A percentile compares a stretch with the other conserved stretches of the same genome.
Evolutionary conservation across 192 early-diverging fungal genomes (phyloP).

Genomic region (Coemansia reversa): DNA sequence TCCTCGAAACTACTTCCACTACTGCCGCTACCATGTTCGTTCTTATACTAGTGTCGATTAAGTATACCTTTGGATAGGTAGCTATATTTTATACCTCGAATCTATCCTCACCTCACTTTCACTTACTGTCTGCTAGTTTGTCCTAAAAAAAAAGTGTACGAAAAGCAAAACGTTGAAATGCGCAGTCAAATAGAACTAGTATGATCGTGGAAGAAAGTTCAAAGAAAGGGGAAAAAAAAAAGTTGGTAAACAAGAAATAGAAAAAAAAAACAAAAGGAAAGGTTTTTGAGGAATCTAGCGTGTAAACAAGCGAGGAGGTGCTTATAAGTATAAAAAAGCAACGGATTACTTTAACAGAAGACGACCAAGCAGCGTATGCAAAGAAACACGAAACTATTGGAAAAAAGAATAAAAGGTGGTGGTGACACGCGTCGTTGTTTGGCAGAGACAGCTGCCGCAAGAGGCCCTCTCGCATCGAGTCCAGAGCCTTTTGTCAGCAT

Average conservation of each 20-base stretch:
- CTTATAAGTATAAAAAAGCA: slow-evolving; percentile 6
- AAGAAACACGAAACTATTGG: no score
- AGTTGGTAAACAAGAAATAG: slow-evolving; percentile 6
- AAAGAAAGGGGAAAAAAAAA: background rate
- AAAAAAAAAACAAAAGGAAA: slow-evolving; percentile 20
- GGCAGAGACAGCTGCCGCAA: no score
- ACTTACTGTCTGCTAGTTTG: slow-evolving; percentile 1
- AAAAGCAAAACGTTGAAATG: slow-evolving; percentile 1
- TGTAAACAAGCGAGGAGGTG: no score
- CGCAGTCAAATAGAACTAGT: no score
- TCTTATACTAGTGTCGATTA: slow-evolving; percentile 1
- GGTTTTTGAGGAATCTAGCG: background rate
- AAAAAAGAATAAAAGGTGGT: no score
- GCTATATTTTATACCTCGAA: no score
- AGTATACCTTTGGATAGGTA: background rate
- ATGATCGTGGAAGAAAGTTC: background rate
- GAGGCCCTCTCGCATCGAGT: no score
- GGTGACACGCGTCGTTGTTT: no score
- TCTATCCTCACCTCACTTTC: no score
- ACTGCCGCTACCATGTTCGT: slow-evolving; percentile 5
- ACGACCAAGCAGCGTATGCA: no score
- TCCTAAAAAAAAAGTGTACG: background rate
- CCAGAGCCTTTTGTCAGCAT: no score
- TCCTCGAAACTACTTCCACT: background rate
- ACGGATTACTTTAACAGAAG: background rate